Evolutionary conservation across 169 alveolate species (phyloP).

Genomic region (Cryptosporidium bovis): DNA sequence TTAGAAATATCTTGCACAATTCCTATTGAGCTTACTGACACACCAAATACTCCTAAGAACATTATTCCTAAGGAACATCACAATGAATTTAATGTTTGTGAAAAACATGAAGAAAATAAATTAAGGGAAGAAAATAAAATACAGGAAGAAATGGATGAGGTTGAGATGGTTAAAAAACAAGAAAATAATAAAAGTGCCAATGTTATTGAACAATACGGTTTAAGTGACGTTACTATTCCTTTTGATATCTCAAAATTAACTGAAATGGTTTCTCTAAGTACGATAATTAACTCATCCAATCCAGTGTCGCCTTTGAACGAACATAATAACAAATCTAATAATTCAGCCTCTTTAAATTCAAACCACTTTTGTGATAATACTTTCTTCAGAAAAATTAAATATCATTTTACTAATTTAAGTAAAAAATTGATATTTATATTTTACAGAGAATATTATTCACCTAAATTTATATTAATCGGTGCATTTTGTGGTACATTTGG

Average conservation of each 20-base stretch:
- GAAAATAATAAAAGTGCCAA: background rate
- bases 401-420: background rate
- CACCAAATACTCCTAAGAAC: constrained; percentile 38
- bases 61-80: constrained; percentile 7
- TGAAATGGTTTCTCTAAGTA: constrained; percentile 2
- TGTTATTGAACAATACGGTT: no score
- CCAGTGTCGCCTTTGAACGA: background rate
- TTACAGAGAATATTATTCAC: constrained; percentile 47
- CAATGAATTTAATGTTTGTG: background rate
- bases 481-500: constrained; percentile 21
- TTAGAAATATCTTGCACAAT: constrained; percentile 33
- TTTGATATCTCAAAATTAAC: constrained; percentile 26
- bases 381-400: background rate
- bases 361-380: no score
- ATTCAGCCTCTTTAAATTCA: background rate
- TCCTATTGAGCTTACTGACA: constrained; percentile 51
- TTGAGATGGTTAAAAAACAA: no score
- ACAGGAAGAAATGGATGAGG: background rate
- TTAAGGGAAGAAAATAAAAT: background rate
- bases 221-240: background rate
- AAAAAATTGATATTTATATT: constrained; percentile 19
- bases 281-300: background rate
- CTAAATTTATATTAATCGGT: constrained; percentile 49
- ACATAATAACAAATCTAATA: background rate
- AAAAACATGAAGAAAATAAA: background rate